Evolutionary conservation across 805 yeast species (phyloP), one percentile per base, ranked within the genome.

Genomic region (Candida incommunis): DNA sequence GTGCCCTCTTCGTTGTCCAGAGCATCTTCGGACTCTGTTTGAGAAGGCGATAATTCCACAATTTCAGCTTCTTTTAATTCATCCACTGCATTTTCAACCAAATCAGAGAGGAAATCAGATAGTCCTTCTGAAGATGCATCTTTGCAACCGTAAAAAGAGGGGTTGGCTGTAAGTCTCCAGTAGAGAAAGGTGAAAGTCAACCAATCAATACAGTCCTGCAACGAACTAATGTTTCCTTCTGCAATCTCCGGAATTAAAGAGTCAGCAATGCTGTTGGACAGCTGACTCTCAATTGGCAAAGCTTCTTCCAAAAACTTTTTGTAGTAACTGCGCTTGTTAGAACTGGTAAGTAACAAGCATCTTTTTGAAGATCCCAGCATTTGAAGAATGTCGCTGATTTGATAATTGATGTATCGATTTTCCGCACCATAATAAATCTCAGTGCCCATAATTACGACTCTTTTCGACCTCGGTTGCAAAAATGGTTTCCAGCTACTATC

Each of bases 181-280:
- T 85, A 92, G 55, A 88, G 82, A 53, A 78, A 82, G 0, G 95
- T 73, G 58, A 74, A 84, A 0, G 96, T 82, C 26, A 92, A 56
- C 94, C 95, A 86, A 55, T 90, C 96, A 48, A 92, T 75, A 54
- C 94, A 84, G 52, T 82, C 92, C 54, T 88, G 96, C 56, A 82
- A 76, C 4, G 74, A 68, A 41, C 67, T 70, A 46, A 90, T 72
- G 13, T 78, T 67, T 2, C 75, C 67, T 4, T 78, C 72, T 29
- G 82, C 74, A n/a, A 87, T 78, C 53, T 85, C 97, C 41, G 76
- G 73, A 37, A 83, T 60, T 27, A 90, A 70, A 0, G 74, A 69
- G 57, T 92, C 96, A 48, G 74, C 79, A 13, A 87, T 51, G 45
- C 64, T 63, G 16, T 66, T 61, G 46, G 72, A 72, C 50, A 87